Evolutionary conservation across 2,329 filamentous ascomycete genomes (phyloP), one percentile per base, ranked within the genome.

Genomic region (Verticillium alfalfae): DNA sequence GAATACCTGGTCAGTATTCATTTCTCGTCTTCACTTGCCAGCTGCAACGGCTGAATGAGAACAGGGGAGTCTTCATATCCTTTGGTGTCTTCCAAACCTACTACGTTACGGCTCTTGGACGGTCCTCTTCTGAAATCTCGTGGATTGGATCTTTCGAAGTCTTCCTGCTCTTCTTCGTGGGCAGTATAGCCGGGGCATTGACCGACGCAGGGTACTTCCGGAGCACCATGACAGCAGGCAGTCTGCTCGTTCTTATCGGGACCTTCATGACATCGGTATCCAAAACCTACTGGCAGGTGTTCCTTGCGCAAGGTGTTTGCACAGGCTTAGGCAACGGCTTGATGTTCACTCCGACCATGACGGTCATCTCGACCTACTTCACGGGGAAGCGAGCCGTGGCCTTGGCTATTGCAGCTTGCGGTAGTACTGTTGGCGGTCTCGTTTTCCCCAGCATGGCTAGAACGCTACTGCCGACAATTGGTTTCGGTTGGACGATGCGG

Each of bases 401-500:
- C 64, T 67, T 73, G 41, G 74, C 73, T 38, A 66, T 75, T 52
- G 63, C 69, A 26, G 67, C 72, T 0, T 70, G 71, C 10, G 76
- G 76, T 2, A 75, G 72, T 1, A 73, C 73, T 12, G 60, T 78
- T 16, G 75, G 72, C 60, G 79, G 80, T 12, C 76, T 81, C 63
- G 69, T 82, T 37, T 71, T 70, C 56, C 70, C 64, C 16, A 67
- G 76, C 57, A 71, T 76, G 58, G 76, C 79, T 57, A 69, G 70
- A 12, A 73, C 72, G 65, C 73, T 83, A 2, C 76, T 81, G 65
- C 73, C 74, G 15, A 68, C 69, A n/a, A 76, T 87, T 60, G 84
- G 84, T 34, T 88, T 87, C 69, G 73, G 74, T 54, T 86, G 82
- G 83, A 75, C 82, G 5, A 77, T 74, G 3, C 73, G 79, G 7